These are phyloP conservation scores for Herpetomonas tarakana DNA, from an alignment of 208 protist genomes.

Conservation along the genomic window DNA sequence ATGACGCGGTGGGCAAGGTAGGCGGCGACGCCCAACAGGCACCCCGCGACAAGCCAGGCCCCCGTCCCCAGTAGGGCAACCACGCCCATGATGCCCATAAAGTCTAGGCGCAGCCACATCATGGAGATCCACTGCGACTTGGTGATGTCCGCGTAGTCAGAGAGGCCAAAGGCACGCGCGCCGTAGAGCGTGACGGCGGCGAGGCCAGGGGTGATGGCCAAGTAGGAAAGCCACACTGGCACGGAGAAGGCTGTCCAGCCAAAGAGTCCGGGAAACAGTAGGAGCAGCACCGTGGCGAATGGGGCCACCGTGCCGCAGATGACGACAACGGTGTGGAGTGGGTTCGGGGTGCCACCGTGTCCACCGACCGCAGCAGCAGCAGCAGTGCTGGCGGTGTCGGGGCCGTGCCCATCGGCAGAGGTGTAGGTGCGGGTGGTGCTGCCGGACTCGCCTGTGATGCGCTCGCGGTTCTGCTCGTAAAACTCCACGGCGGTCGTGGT, in stretches of 20 bases:
- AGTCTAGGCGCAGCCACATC: conserved; percentile 86
- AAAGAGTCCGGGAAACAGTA: conserved; percentile 37
- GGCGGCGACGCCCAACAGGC: conserved; percentile 38
- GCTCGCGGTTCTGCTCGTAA: conserved; percentile 40
- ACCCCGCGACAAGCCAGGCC: conserved; percentile 47
- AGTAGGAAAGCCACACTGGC: conserved; percentile 33
- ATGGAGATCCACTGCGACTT: conserved; percentile 69
- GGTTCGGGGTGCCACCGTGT: conserved; percentile 14
- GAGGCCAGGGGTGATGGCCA: conserved; percentile 44
- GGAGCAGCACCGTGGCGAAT: conserved; percentile 27
- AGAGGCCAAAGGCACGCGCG: conserved; percentile 30
- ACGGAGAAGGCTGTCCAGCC: conserved; percentile 44
- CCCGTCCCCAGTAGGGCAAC: conserved; percentile 59
- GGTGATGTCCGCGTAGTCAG: conserved; percentile 38
- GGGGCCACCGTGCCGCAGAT: conserved; percentile 49
- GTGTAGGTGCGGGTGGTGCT: conserved; percentile 11
- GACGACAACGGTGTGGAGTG: conserved; percentile 54
- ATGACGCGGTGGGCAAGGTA: conserved; percentile 77
- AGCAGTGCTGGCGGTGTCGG: background rate
- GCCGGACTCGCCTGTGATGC: conserved; percentile 17
- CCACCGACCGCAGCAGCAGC: background rate
- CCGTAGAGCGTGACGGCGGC: conserved; percentile 44
- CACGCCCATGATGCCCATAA: conserved; percentile 60
- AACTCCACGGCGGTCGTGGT: conserved; percentile 44
- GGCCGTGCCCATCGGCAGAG: conserved; percentile 1